These are phyloP conservation scores for Tephrocybe rancida DNA, from an alignment of 768 basidiomycete species.

Conservation along the genomic window DNA sequence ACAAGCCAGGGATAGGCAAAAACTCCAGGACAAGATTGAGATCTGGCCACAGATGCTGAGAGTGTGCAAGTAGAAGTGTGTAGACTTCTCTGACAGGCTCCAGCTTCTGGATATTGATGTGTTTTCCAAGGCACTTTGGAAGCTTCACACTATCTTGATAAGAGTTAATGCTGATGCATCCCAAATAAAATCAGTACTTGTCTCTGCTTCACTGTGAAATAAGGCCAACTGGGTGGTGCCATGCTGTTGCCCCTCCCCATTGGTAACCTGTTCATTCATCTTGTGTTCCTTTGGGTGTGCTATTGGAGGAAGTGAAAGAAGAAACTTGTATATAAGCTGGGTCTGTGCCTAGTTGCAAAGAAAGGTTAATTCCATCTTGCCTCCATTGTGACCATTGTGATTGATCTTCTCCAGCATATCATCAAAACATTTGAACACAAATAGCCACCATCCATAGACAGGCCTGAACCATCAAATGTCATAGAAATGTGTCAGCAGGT, in stretches of 20 bases:
- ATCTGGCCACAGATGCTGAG: constrained; percentile 1
- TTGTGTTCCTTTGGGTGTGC: neutral
- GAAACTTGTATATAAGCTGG: neutral
- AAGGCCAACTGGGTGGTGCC: neutral
- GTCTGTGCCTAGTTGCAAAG: neutral
- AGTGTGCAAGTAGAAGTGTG: neutral
- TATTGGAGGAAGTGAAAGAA: neutral
- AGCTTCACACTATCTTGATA: neutral
- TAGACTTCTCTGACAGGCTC: neutral
- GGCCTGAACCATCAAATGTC: constrained; percentile 28
- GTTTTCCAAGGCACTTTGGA: constrained; percentile 1
- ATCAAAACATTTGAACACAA: constrained; percentile 36
- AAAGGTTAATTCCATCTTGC: constrained; percentile 9
- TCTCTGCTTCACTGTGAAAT: neutral
- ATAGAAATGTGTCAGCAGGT: constrained; percentile 26
- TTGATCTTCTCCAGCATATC: constrained; percentile 33
- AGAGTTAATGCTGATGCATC: neutral
- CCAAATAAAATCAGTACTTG: neutral
- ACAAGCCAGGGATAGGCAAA: neutral
- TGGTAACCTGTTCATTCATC: neutral
- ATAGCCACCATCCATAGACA: constrained; percentile 36
- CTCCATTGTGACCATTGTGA: constrained; percentile 24
- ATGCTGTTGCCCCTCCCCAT: neutral
- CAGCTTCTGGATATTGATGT: neutral
- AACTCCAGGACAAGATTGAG: constrained; percentile 1